Conservation (phyloP, 257 asterid species). For the Solanum lignicaule region DNA sequence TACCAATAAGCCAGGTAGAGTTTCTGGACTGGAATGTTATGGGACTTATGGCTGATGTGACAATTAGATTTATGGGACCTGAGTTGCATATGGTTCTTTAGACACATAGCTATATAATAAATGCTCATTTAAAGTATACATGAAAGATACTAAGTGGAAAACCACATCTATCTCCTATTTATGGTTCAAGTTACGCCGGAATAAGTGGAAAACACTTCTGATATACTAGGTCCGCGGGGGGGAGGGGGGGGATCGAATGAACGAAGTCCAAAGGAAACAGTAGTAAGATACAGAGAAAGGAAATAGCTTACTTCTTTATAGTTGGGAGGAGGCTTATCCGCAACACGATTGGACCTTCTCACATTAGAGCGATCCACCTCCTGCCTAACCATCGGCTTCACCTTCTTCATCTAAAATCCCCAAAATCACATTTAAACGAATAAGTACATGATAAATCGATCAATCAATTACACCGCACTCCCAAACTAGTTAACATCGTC, state of each 20-base stretch:
- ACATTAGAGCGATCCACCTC: constrained; percentile 30
- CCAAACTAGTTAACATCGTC: neutral
- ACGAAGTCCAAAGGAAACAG: neutral
- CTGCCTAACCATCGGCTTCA: constrained; percentile 34
- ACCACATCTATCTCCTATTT: too few species aligned
- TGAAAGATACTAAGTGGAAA: too few species aligned
- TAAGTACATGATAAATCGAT: neutral
- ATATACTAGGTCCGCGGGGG: neutral
- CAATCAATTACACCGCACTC: neutral
- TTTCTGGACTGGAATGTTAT: too few species aligned
- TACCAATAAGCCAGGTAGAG: too few species aligned
- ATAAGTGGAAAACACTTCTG: neutral
- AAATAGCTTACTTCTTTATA: constrained; percentile 46
- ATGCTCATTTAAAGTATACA: too few species aligned
- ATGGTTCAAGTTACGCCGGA: too few species aligned
- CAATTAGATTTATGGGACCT: too few species aligned
- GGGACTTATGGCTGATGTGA: too few species aligned
- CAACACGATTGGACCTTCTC: constrained; percentile 57
- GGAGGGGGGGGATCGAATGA: too few species aligned
- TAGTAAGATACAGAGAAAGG: neutral
- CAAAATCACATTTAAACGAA: neutral
- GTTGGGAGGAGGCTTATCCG: constrained; percentile 41
- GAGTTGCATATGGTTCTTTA: too few species aligned
- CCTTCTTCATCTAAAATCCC: constrained; percentile 53
- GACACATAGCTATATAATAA: too few species aligned